Percentiles rank a stretch among this genome's conserved stretches.
These are phyloP conservation scores for Vigna radiata DNA, from an alignment of 306 rosid species.

Conservation along the genomic window DNA sequence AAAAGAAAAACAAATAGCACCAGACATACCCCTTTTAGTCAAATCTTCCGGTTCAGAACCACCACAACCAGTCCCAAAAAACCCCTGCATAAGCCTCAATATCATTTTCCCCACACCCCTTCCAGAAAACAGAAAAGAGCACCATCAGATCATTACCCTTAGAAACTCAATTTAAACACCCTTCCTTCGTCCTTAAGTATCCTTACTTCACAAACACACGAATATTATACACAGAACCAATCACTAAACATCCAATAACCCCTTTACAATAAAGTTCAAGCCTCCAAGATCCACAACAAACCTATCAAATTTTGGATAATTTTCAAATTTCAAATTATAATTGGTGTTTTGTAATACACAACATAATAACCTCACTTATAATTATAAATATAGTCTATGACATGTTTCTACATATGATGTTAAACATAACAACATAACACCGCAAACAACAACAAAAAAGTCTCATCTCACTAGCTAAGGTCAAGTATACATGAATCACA, in stretches of 20 bases:
- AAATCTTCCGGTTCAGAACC: constrained; percentile 64
- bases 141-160: constrained; percentile 24
- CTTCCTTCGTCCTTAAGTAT: constrained; percentile 1
- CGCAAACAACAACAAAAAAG: background rate
- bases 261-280: background rate
- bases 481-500: background rate
- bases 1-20: constrained; percentile 18
- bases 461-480: background rate
- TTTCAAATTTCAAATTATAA: background rate
- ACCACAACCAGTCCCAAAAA: constrained; percentile 63
- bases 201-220: constrained; percentile 25
- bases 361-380: background rate
- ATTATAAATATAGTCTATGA: background rate
- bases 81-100: constrained; percentile 81
- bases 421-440: constrained; percentile 10
- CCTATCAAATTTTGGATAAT: background rate
- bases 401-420: background rate
- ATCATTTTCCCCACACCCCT: constrained; percentile 99
- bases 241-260: constrained; percentile 31
- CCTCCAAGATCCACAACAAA: constrained; percentile 4
- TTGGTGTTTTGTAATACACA: background rate
- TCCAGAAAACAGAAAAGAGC: constrained; percentile 35
- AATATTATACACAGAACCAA: background rate
- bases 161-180: constrained; percentile 18
- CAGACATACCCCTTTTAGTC: constrained; percentile 57